Evolutionary conservation across 371 early-diverging fungal genomes (phyloP).

Genomic region (Blakeslea trispora): DNA sequence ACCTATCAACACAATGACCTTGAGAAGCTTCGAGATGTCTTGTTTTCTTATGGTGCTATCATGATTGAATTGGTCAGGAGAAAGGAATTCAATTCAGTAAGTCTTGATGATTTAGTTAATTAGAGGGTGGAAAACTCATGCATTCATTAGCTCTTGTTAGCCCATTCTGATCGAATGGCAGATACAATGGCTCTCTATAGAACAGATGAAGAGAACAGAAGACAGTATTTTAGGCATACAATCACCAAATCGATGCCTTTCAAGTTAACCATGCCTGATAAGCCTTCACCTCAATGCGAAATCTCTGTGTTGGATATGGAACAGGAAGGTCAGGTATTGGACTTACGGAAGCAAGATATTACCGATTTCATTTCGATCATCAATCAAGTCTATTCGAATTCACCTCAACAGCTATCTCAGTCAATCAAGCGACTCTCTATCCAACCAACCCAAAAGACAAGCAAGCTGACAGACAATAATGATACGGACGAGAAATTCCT

Average conservation of each 20-base stretch:
- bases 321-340: background rate
- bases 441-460: background rate
- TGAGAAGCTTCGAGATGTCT: conserved; percentile 26
- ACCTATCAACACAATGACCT: conserved; percentile 23
- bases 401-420: background rate
- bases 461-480: background rate
- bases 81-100: conserved; percentile 63
- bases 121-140: too few relatives aligned
- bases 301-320: conserved; percentile 51
- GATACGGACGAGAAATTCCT: conserved; percentile 5
- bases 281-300: conserved; percentile 65
- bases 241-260: conserved; percentile 63
- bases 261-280: conserved; percentile 52
- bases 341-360: conserved; percentile 6
- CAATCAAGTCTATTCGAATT: conserved; percentile 8
- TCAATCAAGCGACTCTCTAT: background rate
- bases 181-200: conserved; percentile 65
- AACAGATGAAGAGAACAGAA: conserved; percentile 59
- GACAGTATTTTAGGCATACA: conserved; percentile 64
- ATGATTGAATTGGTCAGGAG: conserved; percentile 76
- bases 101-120: background rate
- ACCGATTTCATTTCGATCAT: conserved; percentile 16
- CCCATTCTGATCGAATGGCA: conserved; percentile 61
- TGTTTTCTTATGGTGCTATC: conserved; percentile 58
- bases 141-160: conserved; percentile 55